These are phyloP conservation scores for Pestalotiopsis fici DNA, from an alignment of 2,329 filamentous ascomycete genomes.

Conservation along the genomic window DNA sequence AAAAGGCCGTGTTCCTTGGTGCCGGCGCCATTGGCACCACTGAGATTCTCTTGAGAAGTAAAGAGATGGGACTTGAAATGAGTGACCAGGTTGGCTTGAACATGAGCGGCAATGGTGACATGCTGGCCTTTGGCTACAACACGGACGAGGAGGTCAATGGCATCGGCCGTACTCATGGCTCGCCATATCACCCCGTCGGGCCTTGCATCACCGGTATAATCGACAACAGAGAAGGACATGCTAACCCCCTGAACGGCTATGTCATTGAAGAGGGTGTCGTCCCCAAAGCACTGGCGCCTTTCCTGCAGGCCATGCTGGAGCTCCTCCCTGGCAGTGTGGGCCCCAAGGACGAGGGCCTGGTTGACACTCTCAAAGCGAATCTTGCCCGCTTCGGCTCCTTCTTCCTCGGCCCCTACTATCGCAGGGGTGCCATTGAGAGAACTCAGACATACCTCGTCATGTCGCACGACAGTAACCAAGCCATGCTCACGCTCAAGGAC, in stretches of 20 bases:
- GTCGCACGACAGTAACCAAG: conserved; percentile 67
- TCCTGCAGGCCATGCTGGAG: conserved; percentile 60
- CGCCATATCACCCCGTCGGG: conserved; percentile 54
- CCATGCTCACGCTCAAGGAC: conserved; percentile 57
- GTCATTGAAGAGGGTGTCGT: conserved; percentile 66
- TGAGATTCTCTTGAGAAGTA: conserved; percentile 64
- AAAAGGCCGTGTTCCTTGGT: conserved; percentile 65
- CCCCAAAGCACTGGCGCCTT: conserved; percentile 54
- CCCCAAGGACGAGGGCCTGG: conserved; percentile 36
- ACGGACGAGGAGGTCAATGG: conserved; percentile 57
- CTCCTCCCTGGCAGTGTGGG: conserved; percentile 48
- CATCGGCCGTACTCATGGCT: conserved; percentile 52
- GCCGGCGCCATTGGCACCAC: conserved; percentile 67
- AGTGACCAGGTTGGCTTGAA: conserved; percentile 58
- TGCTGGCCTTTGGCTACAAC: conserved; percentile 67
- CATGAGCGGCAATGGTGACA: conserved; percentile 69
- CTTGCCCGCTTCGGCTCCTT: conserved; percentile 51
- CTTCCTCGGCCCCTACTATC: conserved; percentile 60
- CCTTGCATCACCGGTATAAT: conserved; percentile 66
- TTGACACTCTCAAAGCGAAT: conserved; percentile 44
- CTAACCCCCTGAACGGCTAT: conserved; percentile 61
- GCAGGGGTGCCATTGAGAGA: conserved; percentile 55
- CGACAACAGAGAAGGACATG: conserved; percentile 53
- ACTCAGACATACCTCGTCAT: conserved; percentile 68
- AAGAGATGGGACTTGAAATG: conserved; percentile 56